These are phyloP conservation scores for Botrytis squamosa DNA, from an alignment of 2,329 filamentous ascomycete genomes.

Conservation along the genomic window DNA sequence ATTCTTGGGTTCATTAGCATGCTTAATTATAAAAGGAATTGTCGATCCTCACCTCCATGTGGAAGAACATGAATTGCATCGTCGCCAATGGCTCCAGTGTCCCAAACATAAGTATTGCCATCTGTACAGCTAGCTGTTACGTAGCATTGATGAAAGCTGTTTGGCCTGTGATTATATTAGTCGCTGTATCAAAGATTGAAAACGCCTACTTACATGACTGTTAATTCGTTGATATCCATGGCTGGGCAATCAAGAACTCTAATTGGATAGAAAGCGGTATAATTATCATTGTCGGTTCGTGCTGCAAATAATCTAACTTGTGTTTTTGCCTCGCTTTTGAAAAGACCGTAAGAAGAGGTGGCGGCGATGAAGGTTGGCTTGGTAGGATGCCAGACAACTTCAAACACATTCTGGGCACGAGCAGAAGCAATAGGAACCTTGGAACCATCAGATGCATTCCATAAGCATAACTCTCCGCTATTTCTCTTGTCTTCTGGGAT, in stretches of 20 bases:
- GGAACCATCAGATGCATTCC: slow-evolving; percentile 47
- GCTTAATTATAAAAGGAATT: not conserved
- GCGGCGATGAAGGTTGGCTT: slow-evolving; percentile 55
- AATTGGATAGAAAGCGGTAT: slow-evolving; percentile 46
- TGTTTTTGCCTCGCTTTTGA: slow-evolving; percentile 50
- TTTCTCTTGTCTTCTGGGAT: slow-evolving; percentile 59
- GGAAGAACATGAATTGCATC: slow-evolving; percentile 54
- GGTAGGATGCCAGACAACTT: slow-evolving; percentile 61
- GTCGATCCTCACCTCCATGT: slow-evolving; percentile 47
- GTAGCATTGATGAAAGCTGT: slow-evolving; percentile 51
- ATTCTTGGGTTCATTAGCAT: slow-evolving; percentile 30
- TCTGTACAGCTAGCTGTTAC: slow-evolving; percentile 62
- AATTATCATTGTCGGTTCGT: slow-evolving; percentile 34
- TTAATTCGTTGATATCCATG: slow-evolving; percentile 61
- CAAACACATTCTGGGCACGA: slow-evolving; percentile 60
- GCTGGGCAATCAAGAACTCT: slow-evolving; percentile 59
- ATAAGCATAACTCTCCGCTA: slow-evolving; percentile 60
- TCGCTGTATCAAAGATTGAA: slow-evolving; percentile 11
- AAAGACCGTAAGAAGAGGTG: slow-evolving; percentile 50
- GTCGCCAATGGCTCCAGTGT: slow-evolving; percentile 53
- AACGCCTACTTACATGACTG: slow-evolving; percentile 47
- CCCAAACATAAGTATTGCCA: slow-evolving; percentile 62
- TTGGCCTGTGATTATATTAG: slow-evolving; percentile 46
- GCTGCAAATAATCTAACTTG: slow-evolving; percentile 57
- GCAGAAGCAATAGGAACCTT: slow-evolving; percentile 51